Conservation (phyloP, 2,329 filamentous ascomycete species). For the Aspergillus luchuensis region DNA sequence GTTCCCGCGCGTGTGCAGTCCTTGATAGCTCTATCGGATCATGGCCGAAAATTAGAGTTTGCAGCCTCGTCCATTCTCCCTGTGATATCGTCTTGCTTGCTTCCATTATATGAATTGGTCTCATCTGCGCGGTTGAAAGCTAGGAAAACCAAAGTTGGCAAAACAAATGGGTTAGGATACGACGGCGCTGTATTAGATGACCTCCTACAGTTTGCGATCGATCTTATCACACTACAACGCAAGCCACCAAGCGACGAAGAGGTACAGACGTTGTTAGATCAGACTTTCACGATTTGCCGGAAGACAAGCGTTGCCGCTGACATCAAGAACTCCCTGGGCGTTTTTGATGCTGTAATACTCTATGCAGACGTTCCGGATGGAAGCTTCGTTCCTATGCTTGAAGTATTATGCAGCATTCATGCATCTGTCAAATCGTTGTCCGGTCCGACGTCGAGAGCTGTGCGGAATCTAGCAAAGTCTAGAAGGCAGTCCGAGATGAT, state of each 20-base stretch:
- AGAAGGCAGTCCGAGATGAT: conserved; percentile 43
- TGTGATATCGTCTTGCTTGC: conserved; percentile 42
- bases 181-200: conserved; percentile 42
- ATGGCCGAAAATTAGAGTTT: conserved; percentile 47
- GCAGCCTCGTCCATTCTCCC: conserved; percentile 41
- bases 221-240: conserved; percentile 47
- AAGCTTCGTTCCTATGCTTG: conserved; percentile 41
- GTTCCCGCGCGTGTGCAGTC: conserved; percentile 43
- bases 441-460: conserved; percentile 45
- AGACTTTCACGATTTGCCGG: conserved; percentile 44
- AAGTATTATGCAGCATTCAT: conserved; percentile 49
- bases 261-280: conserved; percentile 38
- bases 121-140: conserved; percentile 40
- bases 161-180: conserved; percentile 33
- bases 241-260: conserved; percentile 39
- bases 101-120: conserved; percentile 42
- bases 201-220: conserved; percentile 45
- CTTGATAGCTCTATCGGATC: conserved; percentile 45
- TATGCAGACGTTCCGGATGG: conserved; percentile 43
- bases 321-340: conserved; percentile 45
- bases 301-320: conserved; percentile 45
- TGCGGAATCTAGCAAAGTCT: conserved; percentile 46
- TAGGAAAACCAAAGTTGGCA: conserved; percentile 38
- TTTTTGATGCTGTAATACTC: conserved; percentile 47
- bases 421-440: conserved; percentile 47